Conservation (phyloP, 352 stramenopile genomes). For the Pythium apleroticum region DNA sequence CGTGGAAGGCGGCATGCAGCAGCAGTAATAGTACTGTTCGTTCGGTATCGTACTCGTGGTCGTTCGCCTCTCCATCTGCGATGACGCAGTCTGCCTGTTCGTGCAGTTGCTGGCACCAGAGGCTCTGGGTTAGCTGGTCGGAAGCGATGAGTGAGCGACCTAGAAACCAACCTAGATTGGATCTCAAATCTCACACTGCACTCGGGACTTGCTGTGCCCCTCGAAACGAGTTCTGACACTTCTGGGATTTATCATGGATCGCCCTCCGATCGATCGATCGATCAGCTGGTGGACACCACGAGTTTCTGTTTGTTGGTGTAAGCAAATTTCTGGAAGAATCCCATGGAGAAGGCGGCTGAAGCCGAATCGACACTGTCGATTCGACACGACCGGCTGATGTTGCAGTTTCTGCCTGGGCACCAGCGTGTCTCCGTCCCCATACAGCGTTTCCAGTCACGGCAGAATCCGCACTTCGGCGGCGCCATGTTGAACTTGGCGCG, state of each 20-base stretch:
- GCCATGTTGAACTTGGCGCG: not conserved
- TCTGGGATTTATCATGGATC: not conserved
- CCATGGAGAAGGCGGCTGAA: not conserved
- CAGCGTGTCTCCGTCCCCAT: not conserved
- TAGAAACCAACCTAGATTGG: not conserved
- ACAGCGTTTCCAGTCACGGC: not conserved
- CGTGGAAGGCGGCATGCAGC: not conserved
- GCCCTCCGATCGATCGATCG: not conserved
- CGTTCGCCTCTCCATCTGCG: not conserved
- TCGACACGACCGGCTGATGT: not conserved
- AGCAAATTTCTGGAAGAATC: not conserved
- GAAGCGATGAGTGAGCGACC: not conserved
- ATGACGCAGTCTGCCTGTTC: not conserved
- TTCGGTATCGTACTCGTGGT: not conserved
- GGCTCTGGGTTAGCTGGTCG: not conserved
- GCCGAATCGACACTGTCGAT: not conserved
- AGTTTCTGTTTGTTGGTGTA: not conserved
- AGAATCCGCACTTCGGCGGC: not conserved
- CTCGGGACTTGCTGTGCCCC: no score
- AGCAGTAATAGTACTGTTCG: no score
- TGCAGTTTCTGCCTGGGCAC: constrained; percentile 10
- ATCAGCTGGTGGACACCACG: not conserved
- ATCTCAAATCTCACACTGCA: not conserved
- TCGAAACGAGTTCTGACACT: not conserved
- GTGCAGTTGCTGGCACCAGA: not conserved